These are phyloP conservation scores for Suillus occidentalis DNA, from an alignment of 768 basidiomycete genomes.

Conservation along the genomic window DNA sequence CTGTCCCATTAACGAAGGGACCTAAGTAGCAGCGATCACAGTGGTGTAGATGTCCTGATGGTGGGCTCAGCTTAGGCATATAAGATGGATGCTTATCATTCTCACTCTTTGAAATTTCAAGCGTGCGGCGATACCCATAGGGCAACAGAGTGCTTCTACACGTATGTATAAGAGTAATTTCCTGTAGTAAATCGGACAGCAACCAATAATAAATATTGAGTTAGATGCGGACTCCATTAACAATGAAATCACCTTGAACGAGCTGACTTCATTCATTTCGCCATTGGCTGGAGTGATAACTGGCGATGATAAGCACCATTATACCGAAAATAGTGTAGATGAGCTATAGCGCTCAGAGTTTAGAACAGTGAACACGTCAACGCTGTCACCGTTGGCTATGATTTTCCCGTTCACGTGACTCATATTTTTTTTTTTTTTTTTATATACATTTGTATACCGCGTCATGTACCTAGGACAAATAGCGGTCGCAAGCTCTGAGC, in stretches of 20 bases:
- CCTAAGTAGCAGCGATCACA: not conserved
- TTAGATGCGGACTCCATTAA: not conserved
- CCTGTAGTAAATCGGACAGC: not conserved
- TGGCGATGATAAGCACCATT: not conserved
- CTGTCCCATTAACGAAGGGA: not conserved
- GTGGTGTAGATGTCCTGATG: not conserved
- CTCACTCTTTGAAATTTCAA: not conserved
- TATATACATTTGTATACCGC: too few relatives aligned
- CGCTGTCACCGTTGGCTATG: too few relatives aligned
- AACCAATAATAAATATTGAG: not conserved
- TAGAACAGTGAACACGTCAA: too few relatives aligned
- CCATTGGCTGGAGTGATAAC: not conserved
- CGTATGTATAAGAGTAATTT: not conserved
- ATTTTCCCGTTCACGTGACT: not conserved
- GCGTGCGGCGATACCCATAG: not conserved
- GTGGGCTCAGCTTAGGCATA: not conserved
- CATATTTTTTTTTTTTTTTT: too few relatives aligned
- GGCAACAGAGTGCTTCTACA: too few relatives aligned
- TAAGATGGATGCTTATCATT: not conserved
- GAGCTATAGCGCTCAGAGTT: too few relatives aligned
- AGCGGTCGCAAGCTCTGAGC: too few relatives aligned
- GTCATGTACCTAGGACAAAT: too few relatives aligned
- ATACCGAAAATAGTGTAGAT: not conserved
- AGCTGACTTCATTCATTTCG: not conserved
- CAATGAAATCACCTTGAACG: not conserved